Base-by-base conservation (phyloP, 805 yeast genomes). In the Candida dajiaensis region DNA sequence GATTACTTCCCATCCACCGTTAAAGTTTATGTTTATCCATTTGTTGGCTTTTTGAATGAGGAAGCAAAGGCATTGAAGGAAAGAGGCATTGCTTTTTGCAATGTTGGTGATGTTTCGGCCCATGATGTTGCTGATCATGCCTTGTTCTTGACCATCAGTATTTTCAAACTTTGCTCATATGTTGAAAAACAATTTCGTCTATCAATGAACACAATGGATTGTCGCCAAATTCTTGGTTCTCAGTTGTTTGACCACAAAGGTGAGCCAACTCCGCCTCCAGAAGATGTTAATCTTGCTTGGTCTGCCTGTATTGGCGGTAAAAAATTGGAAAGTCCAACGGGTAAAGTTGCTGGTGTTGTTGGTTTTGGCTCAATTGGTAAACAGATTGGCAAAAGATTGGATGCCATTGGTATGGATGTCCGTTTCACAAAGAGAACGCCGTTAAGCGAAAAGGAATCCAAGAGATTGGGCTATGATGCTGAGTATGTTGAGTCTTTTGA, bases 311-410 rank as follows among this genome's bases (percentile, higher is more conserved):
- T 79, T 3, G 81, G 79, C 37, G 71, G 76, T 2, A 66, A 76
- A 21, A 58, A 58, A 25, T 60, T 75, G 53, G 77, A 62, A 19
- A 71, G 79, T 5, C 89, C 89, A 7, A 60, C 63, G 15, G 80
- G 80, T 19, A 81, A 78, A 57, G 68, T 68, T 21, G 89, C 73
- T 1, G 78, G 81, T 3, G 72, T 86, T 29, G 77, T 84, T 3
- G 95, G 95, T 0, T 81, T 85, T 56, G 95, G 95, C 1, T 70
- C 78, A 19, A 86, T 86, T 54, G 95, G 95, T 9, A 74, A 74
- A 58, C 70, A 73, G 26, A 77, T 84, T 47, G 94, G 81, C 4
- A 64, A 63, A 41, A 72, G 83, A 55, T 69, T 86, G 48, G 44
- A 67, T 41, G 67, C 66, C n/a, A 62, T 86, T 28, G 89, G 87